Percentiles rank a stretch among this genome's conserved stretches.
phyloP scores from a whole-genome alignment of 2,329 filamentous ascomycete species.

The Colletotrichum musae region DNA sequence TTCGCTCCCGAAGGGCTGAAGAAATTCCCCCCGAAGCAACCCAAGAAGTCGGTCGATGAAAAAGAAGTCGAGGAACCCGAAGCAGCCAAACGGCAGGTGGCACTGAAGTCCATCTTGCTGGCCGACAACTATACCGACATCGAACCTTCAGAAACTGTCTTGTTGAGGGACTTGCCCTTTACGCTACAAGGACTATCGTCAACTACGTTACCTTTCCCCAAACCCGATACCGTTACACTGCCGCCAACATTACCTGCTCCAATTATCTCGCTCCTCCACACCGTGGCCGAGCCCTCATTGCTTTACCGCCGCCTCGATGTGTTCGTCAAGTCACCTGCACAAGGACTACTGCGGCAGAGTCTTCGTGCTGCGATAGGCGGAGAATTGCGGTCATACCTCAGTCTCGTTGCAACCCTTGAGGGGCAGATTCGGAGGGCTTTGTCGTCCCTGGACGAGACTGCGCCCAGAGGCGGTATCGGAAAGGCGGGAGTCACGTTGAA shows the following conservation, averaged over 20 bases:
- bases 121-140: conserved; percentile 70
- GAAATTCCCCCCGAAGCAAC: conserved; percentile 58
- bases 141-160: conserved; percentile 74
- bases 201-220: conserved; percentile 83
- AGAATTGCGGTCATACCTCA: conserved; percentile 91
- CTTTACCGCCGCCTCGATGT: conserved; percentile 85
- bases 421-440: conserved; percentile 90
- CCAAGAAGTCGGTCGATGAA: conserved; percentile 51
- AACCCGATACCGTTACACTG: conserved; percentile 78
- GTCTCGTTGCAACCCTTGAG: conserved; percentile 91
- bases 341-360: conserved; percentile 92
- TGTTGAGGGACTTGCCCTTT: conserved; percentile 88
- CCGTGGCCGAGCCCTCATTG: conserved; percentile 92
- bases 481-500: conserved; percentile 95
- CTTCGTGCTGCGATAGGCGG: conserved; percentile 87
- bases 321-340: conserved; percentile 86
- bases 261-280: conserved; percentile 88
- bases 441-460: conserved; percentile 77
- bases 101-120: conserved; percentile 70
- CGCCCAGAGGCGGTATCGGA: conserved; percentile 79
- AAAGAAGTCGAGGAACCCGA: conserved; percentile 49
- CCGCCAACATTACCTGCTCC: conserved; percentile 86
- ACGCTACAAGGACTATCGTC: conserved; percentile 94
- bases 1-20: conserved; percentile 68
- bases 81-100: conserved; percentile 62